phyloP scores from a whole-genome alignment of 2,329 filamentous ascomycete genomes.

The Aquanectria penicillioides region DNA sequence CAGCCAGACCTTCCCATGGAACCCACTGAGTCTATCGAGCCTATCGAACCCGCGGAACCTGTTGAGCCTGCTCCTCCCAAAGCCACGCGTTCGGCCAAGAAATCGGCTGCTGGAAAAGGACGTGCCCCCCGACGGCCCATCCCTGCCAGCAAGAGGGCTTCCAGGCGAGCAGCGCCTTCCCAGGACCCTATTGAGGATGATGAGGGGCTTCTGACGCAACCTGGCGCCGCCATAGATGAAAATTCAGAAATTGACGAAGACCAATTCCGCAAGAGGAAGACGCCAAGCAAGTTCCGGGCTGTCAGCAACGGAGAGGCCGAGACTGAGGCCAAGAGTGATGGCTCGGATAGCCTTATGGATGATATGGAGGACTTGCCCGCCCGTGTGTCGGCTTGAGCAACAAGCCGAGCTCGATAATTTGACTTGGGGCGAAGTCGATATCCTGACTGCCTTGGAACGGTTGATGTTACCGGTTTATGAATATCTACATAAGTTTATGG shows the following conservation, averaged over 20 bases:
- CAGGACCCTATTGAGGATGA: conserved; percentile 47
- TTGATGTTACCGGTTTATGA: too few species aligned
- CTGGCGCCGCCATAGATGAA: conserved; percentile 24
- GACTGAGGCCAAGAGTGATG: conserved; percentile 26
- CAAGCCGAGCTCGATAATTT: not conserved
- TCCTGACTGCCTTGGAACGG: too few species aligned
- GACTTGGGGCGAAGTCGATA: not conserved
- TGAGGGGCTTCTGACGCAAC: conserved; percentile 21
- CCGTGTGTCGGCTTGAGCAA: conserved; percentile 29
- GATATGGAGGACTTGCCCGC: conserved; percentile 57
- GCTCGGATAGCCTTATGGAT: conserved; percentile 51
- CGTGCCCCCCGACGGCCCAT: conserved; percentile 36
- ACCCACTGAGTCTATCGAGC: conserved; percentile 19
- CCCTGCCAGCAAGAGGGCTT: conserved; percentile 33
- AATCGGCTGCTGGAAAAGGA: conserved; percentile 39
- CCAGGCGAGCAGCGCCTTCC: conserved; percentile 37
- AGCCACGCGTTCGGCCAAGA: conserved; percentile 39
- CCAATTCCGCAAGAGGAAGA: conserved; percentile 40
- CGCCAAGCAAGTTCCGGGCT: conserved; percentile 43
- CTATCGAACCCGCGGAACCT: conserved; percentile 14
- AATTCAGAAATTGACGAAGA: conserved; percentile 42
- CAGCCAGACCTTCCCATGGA: conserved; percentile 33
- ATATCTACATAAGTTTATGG: conserved; percentile 15
- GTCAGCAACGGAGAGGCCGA: conserved; percentile 18
- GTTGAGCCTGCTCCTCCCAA: conserved; percentile 39